Base-by-base conservation (phyloP, 768 basidiomycete genomes). In the Auriscalpium microsporum region DNA sequence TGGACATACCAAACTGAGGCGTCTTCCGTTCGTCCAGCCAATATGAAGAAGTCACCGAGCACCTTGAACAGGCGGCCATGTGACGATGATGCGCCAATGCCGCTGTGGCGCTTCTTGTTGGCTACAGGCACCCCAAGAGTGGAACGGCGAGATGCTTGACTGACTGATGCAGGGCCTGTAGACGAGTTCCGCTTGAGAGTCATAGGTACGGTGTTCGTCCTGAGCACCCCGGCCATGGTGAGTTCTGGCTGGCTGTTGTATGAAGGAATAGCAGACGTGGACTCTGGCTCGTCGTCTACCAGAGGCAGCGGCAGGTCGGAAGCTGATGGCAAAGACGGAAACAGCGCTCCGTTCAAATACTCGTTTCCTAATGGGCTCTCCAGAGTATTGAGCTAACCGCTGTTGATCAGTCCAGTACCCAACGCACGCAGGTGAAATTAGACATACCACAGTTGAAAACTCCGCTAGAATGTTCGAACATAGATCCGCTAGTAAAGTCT, bases 21-120 rank as follows among this genome's bases (percentile, higher is more conserved):
- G 64, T 98, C 94, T 49, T 83, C 81, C 38, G 82, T 79, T 59
- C 90, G 77, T n/a, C 96, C 95, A 8, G 91, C 79, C 23, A 98
- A 73, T 16, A 97, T 72, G 70, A 87, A 94, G 61, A 96, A 79
- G 68, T 97, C 93, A 1, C 84, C 95, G 13, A 91, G 77, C 23
- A 94, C 78, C 70, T 95, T 97, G 69, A 83, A 88, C 38, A 95
- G 75, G 54, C 95, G 75, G 23, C 87, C 95, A 69, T 88, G 88
- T 3, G 90, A 87, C 9, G 88, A 87, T 13, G 84, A 80, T 2
- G 80, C 79, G 16, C 86, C 82, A 61, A 84, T 75, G 45, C 78
- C 73, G 62, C 81, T 82, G 58, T 79, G 64, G 37, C 89, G 79
- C 63, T 88, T 86, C 68, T 82, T 83, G 17, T 63, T 55, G 9